Conservation (phyloP, 768 basidiomycete genomes). For the Suillus brevipes region DNA sequence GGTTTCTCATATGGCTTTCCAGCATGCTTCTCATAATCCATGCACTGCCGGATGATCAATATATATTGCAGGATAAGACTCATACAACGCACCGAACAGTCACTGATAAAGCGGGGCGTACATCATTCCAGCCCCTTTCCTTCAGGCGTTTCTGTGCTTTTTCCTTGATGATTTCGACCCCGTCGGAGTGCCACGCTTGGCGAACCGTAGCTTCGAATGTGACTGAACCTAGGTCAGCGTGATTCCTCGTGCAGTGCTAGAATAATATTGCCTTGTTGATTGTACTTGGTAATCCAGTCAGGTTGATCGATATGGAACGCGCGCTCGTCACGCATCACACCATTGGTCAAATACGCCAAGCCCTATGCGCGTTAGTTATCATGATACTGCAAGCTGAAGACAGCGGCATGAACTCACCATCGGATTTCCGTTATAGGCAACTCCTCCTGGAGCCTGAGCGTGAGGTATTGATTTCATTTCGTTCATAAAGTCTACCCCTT, state of each 20-base stretch:
- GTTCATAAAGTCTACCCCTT: slow-evolving; percentile 10
- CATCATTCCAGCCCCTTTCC: slow-evolving; percentile 27
- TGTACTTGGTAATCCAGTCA: slow-evolving; percentile 23
- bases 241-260: slow-evolving; percentile 1
- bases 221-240: slow-evolving; percentile 10
- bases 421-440: not conserved
- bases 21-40: slow-evolving; percentile 22
- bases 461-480: not conserved
- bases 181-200: slow-evolving; percentile 20
- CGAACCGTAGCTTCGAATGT: slow-evolving; percentile 11
- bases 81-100: slow-evolving; percentile 37
- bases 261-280: slow-evolving; percentile 19
- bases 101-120: slow-evolving; percentile 35
- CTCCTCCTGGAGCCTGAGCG: not conserved
- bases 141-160: slow-evolving; percentile 21
- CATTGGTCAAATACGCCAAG: slow-evolving; percentile 24
- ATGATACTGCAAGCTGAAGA: not conserved
- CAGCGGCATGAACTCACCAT: not conserved
- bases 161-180: slow-evolving; percentile 20
- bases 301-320: slow-evolving; percentile 20
- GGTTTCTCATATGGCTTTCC: slow-evolving; percentile 2
- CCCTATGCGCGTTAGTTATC: slow-evolving; percentile 15
- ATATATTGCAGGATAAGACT: not conserved
- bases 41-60: slow-evolving; percentile 10
- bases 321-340: slow-evolving; percentile 27